Base-by-base conservation (phyloP, 2,329 filamentous ascomycete species). In the Ceratocystis ficicola region DNA sequence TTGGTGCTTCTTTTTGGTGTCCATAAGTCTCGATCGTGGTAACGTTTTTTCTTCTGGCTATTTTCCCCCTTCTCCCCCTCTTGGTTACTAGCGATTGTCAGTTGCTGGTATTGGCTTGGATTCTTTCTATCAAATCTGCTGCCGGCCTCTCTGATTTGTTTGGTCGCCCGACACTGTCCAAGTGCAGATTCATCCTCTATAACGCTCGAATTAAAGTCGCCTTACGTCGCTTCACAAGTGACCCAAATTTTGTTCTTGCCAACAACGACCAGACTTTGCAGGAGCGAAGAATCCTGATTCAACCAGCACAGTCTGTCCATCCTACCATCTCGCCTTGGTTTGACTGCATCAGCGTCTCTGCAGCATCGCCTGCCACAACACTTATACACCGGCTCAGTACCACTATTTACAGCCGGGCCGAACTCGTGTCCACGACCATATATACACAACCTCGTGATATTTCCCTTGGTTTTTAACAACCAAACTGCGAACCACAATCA, bases 401-500 rank as follows among this genome's bases (percentile, higher is more conserved):
- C 20, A 57, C 59, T 28, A 57, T 55, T 62, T 41, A n/a, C 60
- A 25, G 48, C 30, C 46, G 55, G n/a, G 22, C 10, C n/a, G 20
- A 17, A 62, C 32, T 48, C 32, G 25, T 36, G 44, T 20, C 48
- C 44, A 63, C 61, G 44, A 44, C 61, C 44, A 63, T 36, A 32
- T 28, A 32, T 22, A 63, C 44, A 48, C 61, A 50, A 63, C 12
- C 48, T 46, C 28, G 10, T 44, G n/a, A 44, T 8, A 15, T 30
- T 46, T 28, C 20, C 7, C 30, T 22, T 41, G 50, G 20, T n/a
- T 28, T 20, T 57, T 44, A 12, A 55, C 25, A 22, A 44, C 20
- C 32, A 25, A 15, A 17, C 25, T 46, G 28, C 36, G 8, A 48
- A 25, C 48, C 67, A 66, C 72, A 75, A 68, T 20, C 62, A 85